A percentile compares a stretch with the other conserved stretches of the same genome.
These are phyloP conservation scores for Didymella exigua DNA, from an alignment of 2,329 filamentous ascomycete genomes.

Conservation along the genomic window DNA sequence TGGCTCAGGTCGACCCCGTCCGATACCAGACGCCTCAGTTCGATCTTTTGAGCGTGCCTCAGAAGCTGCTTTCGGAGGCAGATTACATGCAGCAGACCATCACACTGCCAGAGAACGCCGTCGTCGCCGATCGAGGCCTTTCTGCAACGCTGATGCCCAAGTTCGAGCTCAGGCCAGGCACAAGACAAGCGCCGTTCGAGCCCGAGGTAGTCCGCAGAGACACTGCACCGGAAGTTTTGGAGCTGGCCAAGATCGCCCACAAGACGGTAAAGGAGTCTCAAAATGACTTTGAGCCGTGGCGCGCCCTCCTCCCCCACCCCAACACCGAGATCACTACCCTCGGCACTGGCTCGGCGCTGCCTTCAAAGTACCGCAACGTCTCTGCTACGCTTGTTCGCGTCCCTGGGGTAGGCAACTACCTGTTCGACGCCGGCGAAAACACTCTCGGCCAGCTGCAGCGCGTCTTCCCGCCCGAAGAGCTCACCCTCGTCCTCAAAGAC, in stretches of 20 bases:
- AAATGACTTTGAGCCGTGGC: conserved; percentile 59
- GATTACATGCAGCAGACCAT: conserved; percentile 31
- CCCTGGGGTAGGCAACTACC: conserved; percentile 82
- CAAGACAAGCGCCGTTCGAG: conserved; percentile 51
- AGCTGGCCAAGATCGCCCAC: conserved; percentile 57
- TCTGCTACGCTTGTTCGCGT: conserved; percentile 84
- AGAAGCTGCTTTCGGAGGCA: conserved; percentile 1
- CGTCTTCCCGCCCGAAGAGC: conserved; percentile 67
- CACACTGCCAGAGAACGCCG: conserved; percentile 26
- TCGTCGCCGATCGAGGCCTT: conserved; percentile 50
- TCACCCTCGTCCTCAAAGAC: conserved; percentile 74
- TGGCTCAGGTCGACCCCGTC: conserved; percentile 73
- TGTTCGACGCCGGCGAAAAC: conserved; percentile 91
- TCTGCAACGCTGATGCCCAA: conserved; percentile 54
- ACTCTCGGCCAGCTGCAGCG: conserved; percentile 86
- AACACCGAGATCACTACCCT: conserved; percentile 85
- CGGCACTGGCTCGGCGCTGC: conserved; percentile 87
- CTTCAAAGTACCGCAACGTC: conserved; percentile 94
- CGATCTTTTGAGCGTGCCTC: conserved; percentile 59
- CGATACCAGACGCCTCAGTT: conserved; percentile 74
- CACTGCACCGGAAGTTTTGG: conserved; percentile 56
- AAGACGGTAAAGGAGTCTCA: conserved; percentile 45
- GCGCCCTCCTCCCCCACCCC: conserved; percentile 70
- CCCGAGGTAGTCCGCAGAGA: conserved; percentile 52
- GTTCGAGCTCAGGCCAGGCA: conserved; percentile 44